Evolutionary conservation across 805 yeast genomes (phyloP), one percentile per base, ranked within the genome.

Genomic region (Cyberlindnera lachancei): DNA sequence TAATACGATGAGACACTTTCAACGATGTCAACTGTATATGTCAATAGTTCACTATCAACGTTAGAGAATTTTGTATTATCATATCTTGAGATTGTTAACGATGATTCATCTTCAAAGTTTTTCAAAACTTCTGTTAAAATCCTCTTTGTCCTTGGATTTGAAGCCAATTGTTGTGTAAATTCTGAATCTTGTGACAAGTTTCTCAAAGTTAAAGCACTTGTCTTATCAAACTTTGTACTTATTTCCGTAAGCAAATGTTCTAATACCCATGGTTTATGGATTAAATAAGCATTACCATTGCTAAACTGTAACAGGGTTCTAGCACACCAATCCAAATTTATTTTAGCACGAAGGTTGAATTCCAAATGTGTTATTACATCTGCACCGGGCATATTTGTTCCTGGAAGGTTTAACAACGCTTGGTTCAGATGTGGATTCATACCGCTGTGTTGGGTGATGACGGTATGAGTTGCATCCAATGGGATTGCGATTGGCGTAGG

Each of bases 1-100:
- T 82, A 67, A 55, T 84, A 85, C 26, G 95, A 80, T 4, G 90
- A 75, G 20, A 87, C 71, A 3, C 88, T 78, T 53, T 92, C 97
- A 40, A 84, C 70, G 20, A 87, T 70, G 55, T 92, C 98, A 32
- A 85, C 56, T 11, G 78, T 61, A 52, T 84, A 83, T 36, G 67
- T 70, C 27, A 78, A 60, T 18, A 79, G 59, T 52, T 87, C 96
- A 34, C 66, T 68, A 30, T 56, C 55, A 21, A 45, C 32, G 16
- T 41, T 46, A 12, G 45, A 42, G 3, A 41, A 33, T n/a, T 38
- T 36, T 24, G 46, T 45, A 18, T 45, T 53, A 36, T 51, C 43
- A 6, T 38, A 40, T 14, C 54, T 32, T 2, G 48, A 59, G 5
- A 21, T 15, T 6, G 18, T 13, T 4, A 23, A 13, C 18, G 50